phyloP scores from a whole-genome alignment of 1,284 basidiomycete genomes.

The Tilletia indica region DNA sequence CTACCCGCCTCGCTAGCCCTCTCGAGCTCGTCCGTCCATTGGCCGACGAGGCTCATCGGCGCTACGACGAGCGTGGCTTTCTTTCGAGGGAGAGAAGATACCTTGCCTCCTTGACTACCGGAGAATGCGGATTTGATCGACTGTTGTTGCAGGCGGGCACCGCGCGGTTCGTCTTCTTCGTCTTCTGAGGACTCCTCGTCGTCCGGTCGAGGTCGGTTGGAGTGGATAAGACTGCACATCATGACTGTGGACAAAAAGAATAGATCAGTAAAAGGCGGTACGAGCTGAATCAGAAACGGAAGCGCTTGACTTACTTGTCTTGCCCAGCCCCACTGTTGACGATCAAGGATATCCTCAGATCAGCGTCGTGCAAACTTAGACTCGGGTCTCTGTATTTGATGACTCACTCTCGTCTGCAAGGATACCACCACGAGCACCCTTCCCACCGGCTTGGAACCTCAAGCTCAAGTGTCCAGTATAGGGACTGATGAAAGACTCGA shows the following conservation, averaged over 20 bases:
- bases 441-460: slow-evolving; percentile 78
- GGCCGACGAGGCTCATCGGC: slow-evolving; percentile 82
- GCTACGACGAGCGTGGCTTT: slow-evolving; percentile 81
- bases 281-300: slow-evolving; percentile 4
- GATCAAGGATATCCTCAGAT: neutral
- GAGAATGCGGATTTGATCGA: slow-evolving; percentile 5
- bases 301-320: slow-evolving; percentile 8
- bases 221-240: slow-evolving; percentile 86
- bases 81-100: slow-evolving; percentile 15
- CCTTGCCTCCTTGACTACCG: neutral
- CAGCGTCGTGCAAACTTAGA: neutral
- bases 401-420: slow-evolving; percentile 67
- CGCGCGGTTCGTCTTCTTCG: slow-evolving; percentile 7
- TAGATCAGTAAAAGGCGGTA: too few species aligned
- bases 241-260: slow-evolving; percentile 70
- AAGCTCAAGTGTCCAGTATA: slow-evolving; percentile 83
- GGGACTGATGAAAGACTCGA: slow-evolving; percentile 30
- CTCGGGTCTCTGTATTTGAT: neutral
- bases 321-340: slow-evolving; percentile 56
- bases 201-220: slow-evolving; percentile 59
- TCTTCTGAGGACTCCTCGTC: slow-evolving; percentile 27
- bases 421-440: slow-evolving; percentile 78
- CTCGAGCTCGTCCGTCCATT: slow-evolving; percentile 86
- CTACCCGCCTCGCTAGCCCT: slow-evolving; percentile 64
- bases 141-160: slow-evolving; percentile 4